A percentile compares a stretch with the other conserved stretches of the same genome.
phyloP scores from a whole-genome alignment of 2,329 filamentous ascomycete genomes.

The Cercospora sp. region DNA sequence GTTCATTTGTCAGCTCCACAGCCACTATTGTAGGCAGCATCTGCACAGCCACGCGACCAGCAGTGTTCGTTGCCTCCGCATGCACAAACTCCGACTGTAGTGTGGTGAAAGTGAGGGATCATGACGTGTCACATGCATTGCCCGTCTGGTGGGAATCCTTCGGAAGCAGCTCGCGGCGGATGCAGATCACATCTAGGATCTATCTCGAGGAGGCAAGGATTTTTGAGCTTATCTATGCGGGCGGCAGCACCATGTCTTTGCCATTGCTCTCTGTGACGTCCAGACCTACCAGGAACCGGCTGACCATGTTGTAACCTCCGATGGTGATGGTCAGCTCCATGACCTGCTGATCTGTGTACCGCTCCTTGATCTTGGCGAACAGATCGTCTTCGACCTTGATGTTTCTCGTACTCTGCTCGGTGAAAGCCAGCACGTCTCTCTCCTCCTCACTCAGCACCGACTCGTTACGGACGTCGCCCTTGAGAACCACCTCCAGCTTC shows the following conservation, averaged over 20 bases:
- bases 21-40: neutral
- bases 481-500: conserved; percentile 33
- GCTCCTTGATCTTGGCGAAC: conserved; percentile 36
- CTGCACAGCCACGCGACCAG: neutral
- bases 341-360: conserved; percentile 38
- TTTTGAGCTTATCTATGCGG: neutral
- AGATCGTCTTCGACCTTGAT: conserved; percentile 37
- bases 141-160: neutral
- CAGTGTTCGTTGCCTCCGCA: neutral
- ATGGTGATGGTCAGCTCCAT: conserved; percentile 43
- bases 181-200: neutral
- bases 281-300: conserved; percentile 42
- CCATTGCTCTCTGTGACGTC: conserved; percentile 44
- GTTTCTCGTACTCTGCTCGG: conserved; percentile 39
- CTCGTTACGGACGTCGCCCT: conserved; percentile 27
- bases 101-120: neutral
- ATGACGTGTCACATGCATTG: neutral
- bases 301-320: conserved; percentile 44
- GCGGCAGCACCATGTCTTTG: conserved; percentile 38
- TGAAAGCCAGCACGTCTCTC: conserved; percentile 38
- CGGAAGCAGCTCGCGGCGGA: neutral
- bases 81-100: neutral
- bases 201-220: neutral
- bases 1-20: neutral
- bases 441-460: conserved; percentile 35